A percentile compares a stretch with the other conserved stretches of the same genome.
Conservation (phyloP, 1,284 basidiomycete genomes). For the Fomitopsis betulina region DNA sequence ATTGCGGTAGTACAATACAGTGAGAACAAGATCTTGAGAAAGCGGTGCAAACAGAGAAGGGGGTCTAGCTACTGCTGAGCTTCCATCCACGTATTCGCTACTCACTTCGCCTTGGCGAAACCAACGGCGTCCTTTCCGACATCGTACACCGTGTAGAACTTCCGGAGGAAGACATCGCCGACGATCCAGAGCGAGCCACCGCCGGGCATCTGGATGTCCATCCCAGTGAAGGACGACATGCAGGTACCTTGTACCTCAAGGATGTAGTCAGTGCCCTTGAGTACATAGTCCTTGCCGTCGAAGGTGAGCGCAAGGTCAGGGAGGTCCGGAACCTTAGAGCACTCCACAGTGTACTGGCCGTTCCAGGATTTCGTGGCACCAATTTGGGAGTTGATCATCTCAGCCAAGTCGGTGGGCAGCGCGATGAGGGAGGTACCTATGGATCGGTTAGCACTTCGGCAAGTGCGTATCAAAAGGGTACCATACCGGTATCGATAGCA, state of each 20-base stretch:
- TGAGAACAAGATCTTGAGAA: not conserved
- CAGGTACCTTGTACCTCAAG: conserved; percentile 88
- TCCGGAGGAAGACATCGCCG: conserved; percentile 87
- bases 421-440: conserved; percentile 87
- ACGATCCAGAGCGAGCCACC: conserved; percentile 93
- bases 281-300: conserved; percentile 73
- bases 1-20: not conserved
- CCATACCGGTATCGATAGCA: conserved; percentile 90
- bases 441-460: not conserved
- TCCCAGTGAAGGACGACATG: conserved; percentile 89
- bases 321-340: conserved; percentile 75
- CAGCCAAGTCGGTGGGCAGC: conserved; percentile 91
- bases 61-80: not conserved
- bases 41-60: not conserved
- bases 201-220: conserved; percentile 89
- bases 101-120: conserved; percentile 51
- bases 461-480: not conserved
- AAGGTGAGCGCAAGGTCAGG: conserved; percentile 90
- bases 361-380: conserved; percentile 93
- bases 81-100: not conserved
- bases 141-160: conserved; percentile 95
- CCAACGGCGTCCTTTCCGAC: conserved; percentile 83
- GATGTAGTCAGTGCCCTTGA: conserved; percentile 87
- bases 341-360: conserved; percentile 93
- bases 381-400: conserved; percentile 97